Evolutionary conservation across 768 basidiomycete genomes (phyloP).

Genomic region (Macrolepiota albuminosa): DNA sequence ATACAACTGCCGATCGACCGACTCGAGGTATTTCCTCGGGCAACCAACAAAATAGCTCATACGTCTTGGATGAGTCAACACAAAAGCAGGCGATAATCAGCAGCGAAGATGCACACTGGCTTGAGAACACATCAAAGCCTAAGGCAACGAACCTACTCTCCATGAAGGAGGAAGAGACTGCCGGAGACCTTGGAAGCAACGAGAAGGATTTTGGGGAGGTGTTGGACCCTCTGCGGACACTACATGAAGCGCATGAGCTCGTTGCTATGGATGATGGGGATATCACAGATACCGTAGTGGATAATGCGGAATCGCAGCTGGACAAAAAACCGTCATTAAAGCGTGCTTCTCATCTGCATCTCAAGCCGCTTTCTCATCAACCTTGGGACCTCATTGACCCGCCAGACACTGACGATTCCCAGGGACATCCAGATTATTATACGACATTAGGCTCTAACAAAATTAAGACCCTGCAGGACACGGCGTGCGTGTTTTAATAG

Average conservation of each 20-base stretch:
- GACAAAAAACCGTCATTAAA: conserved; percentile 26
- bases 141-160: not conserved
- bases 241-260: conserved; percentile 10
- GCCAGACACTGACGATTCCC: conserved; percentile 36
- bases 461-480: conserved; percentile 37
- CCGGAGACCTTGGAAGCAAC: not conserved
- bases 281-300: conserved; percentile 22
- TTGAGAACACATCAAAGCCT: conserved; percentile 2
- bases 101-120: conserved; percentile 10
- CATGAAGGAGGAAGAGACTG: not conserved
- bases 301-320: conserved; percentile 19
- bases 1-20: not conserved
- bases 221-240: conserved; percentile 8
- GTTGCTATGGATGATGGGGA: conserved; percentile 21
- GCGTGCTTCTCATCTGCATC: conserved; percentile 42
- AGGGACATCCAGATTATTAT: conserved; percentile 33
- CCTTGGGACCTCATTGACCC: conserved; percentile 63
- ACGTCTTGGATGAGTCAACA: conserved; percentile 8
- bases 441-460: conserved; percentile 39
- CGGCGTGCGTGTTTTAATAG: conserved; percentile 32
- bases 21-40: not conserved
- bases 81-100: conserved; percentile 23
- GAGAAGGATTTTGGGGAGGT: conserved; percentile 5
- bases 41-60: not conserved
- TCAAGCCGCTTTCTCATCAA: conserved; percentile 51